Evolutionary conservation across 1,284 basidiomycete species (phyloP), one percentile per base, ranked within the genome.

Genomic region (Ceratorhiza oryzae-sativae): DNA sequence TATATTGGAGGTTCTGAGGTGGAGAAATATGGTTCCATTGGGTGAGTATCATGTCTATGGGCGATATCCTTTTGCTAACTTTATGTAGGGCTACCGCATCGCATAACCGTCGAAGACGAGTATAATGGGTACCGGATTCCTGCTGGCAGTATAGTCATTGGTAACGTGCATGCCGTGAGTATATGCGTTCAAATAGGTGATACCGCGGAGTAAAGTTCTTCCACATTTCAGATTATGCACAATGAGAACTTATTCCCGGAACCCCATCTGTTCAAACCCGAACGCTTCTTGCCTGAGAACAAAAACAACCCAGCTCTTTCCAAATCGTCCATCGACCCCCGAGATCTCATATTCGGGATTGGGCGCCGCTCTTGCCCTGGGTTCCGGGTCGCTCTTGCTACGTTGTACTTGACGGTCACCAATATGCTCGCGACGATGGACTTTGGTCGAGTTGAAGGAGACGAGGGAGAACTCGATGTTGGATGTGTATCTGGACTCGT

Each of bases 1-100:
- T 4, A 12, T 73, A 10, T 51, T 62, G 39, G 74, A 73, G 60
- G 39, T 53, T 6, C 12, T 73, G 34, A 34, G 74, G n/a, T 73
- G 71, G 72, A 45, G 65, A 25, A 32, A 20, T 36, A 20, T 45
- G 23, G 12, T 42, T 39, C 63, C 34, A 4, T 41, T 67, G 15
- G 48, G 63, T 67, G 15, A 13, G 34, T 18, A 42, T 20, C 12
- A 23, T 4, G 6, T 39, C 10, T 5, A 15, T 58, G 8, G 20
- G 18, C 34, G 3, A 5, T 49, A 9, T 6, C 27, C n/a, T 13
- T 49, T 25, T 23, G 6, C 48, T 49, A 25, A 49, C 15, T 9
- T 23, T 41, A 32, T 10, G 13, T 42, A 67, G 63, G 45, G 42
- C 1, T 67, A 12, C 49, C 49, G 10, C 63, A 55, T 18, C 63